These are phyloP conservation scores for Colletotrichum liaoningense DNA, from an alignment of 2,329 filamentous ascomycete species.

Conservation along the genomic window DNA sequence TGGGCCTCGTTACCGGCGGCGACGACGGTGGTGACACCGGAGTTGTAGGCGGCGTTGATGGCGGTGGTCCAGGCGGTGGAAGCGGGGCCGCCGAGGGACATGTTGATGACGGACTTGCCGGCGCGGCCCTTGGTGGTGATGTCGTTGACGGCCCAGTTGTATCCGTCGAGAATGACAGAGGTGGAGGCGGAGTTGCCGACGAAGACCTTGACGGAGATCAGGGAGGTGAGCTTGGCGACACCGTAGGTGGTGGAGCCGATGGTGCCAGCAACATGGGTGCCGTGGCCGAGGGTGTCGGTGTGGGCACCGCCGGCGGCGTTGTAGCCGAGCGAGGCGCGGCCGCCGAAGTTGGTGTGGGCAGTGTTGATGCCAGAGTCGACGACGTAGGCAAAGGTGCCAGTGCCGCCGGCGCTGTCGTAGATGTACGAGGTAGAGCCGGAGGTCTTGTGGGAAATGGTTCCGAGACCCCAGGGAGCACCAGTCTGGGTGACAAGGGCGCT, in stretches of 20 bases:
- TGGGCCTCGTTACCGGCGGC: conserved; percentile 65
- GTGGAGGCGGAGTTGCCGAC: conserved; percentile 44
- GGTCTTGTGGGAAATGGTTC: conserved; percentile 55
- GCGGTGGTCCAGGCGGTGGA: conserved; percentile 60
- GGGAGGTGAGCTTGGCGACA: conserved; percentile 54
- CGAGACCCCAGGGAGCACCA: conserved; percentile 56
- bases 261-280: conserved; percentile 60
- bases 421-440: conserved; percentile 49
- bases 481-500: conserved; percentile 46
- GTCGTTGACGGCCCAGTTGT: conserved; percentile 57
- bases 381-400: conserved; percentile 60
- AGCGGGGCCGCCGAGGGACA: conserved; percentile 63
- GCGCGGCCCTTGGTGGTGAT: conserved; percentile 53
- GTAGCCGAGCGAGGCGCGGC: conserved; percentile 52
- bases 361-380: conserved; percentile 66
- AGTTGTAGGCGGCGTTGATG: conserved; percentile 56
- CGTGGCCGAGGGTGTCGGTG: conserved; percentile 55
- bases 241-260: conserved; percentile 57
- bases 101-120: conserved; percentile 60
- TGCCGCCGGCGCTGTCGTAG: conserved; percentile 54
- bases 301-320: conserved; percentile 49
- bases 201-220: conserved; percentile 61
- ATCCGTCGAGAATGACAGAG: conserved; percentile 47
- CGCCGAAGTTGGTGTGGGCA: conserved; percentile 57
- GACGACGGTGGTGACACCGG: conserved; percentile 64